Evolutionary conservation across 805 yeast species (phyloP).

Genomic region (Barnettozyma sucrosica): DNA sequence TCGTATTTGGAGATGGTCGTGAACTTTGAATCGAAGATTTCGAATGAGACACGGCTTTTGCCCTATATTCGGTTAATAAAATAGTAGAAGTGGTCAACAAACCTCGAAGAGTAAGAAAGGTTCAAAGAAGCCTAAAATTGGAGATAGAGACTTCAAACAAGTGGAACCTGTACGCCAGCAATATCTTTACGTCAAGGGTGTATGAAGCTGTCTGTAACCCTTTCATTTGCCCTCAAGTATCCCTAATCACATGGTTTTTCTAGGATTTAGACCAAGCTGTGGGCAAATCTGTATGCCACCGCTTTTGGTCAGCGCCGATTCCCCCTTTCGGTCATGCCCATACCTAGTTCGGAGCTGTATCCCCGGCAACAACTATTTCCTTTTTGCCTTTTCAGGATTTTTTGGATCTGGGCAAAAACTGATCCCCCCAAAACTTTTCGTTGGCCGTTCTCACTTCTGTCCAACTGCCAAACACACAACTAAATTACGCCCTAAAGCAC

Average conservation of each 20-base stretch:
- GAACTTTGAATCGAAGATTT: not conserved
- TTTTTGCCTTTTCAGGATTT: not conserved
- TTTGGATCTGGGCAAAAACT: not conserved
- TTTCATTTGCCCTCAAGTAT: not conserved
- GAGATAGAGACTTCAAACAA: not conserved
- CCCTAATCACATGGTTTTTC: no score
- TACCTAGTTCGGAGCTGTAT: not conserved
- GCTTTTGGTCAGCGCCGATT: not conserved
- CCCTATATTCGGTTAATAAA: not conserved
- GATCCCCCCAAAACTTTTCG: slow-evolving; percentile 2
- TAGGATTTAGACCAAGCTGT: not conserved
- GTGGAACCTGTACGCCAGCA: not conserved
- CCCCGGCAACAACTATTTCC: not conserved
- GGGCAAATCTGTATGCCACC: not conserved
- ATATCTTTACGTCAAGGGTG: not conserved
- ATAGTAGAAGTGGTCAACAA: not conserved
- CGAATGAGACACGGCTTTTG: not conserved
- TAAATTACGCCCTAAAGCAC: slow-evolving; percentile 12
- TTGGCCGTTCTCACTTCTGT: not conserved
- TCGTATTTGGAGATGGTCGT: not conserved
- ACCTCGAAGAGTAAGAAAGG: not conserved
- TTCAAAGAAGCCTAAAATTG: no score
- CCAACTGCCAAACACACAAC: not conserved
- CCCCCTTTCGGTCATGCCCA: not conserved
- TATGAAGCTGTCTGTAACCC: not conserved